A percentile compares a stretch with the other conserved stretches of the same genome.
Conservation (phyloP, 2,329 filamentous ascomycete genomes). For the Sclerotinia trifoliorum region DNA sequence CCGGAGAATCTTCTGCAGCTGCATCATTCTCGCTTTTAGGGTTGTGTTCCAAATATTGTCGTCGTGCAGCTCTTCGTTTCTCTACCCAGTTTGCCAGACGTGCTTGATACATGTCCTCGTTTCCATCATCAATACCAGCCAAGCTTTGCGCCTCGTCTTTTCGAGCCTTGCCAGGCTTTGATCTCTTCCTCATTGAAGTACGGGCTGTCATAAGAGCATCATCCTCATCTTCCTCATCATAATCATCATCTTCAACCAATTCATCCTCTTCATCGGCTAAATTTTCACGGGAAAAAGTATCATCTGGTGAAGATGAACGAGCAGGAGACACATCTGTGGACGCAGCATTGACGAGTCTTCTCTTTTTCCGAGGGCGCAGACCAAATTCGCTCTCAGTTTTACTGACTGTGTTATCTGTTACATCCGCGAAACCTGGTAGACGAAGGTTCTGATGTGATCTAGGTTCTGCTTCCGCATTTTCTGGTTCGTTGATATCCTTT, state of each 20-base stretch:
- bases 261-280: slow-evolving; percentile 33
- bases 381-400: slow-evolving; percentile 54
- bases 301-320: slow-evolving; percentile 37
- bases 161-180: slow-evolving; percentile 28
- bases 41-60: slow-evolving; percentile 41
- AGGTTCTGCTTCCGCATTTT: slow-evolving; percentile 46
- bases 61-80: slow-evolving; percentile 59
- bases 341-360: slow-evolving; percentile 43
- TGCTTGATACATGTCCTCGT: slow-evolving; percentile 75
- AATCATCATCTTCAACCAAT: slow-evolving; percentile 34
- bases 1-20: slow-evolving; percentile 44
- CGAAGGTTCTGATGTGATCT: slow-evolving; percentile 71
- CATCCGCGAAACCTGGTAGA: slow-evolving; percentile 68
- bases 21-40: slow-evolving; percentile 46
- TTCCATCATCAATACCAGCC: slow-evolving; percentile 74
- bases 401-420: slow-evolving; percentile 41
- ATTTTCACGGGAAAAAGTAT: slow-evolving; percentile 33
- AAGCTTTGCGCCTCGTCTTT: slow-evolving; percentile 40
- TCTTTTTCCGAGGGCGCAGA: slow-evolving; percentile 58
- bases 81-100: slow-evolving; percentile 75
- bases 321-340: slow-evolving; percentile 28
- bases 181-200: slow-evolving; percentile 41
- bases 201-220: slow-evolving; percentile 44
- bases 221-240: slow-evolving; percentile 36
- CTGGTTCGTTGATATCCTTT: slow-evolving; percentile 47